These are phyloP conservation scores for Dimargaris xerosporica DNA, from an alignment of 192 early-diverging fungal genomes.

Conservation along the genomic window DNA sequence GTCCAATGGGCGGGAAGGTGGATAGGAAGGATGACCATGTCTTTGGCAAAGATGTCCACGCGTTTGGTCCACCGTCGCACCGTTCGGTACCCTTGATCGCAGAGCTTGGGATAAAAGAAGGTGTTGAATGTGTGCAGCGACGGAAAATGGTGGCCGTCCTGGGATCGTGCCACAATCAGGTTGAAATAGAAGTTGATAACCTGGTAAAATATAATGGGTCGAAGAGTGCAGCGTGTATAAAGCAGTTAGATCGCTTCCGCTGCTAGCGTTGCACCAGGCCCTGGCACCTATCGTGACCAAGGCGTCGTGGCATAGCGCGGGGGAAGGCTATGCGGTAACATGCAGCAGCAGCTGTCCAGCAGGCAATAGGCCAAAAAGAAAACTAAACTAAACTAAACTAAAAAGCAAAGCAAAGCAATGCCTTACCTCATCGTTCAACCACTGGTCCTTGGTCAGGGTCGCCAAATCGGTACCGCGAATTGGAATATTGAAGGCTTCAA, in stretches of 20 bases:
- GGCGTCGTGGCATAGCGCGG: too few species aligned
- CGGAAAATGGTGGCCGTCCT: constrained; percentile 27
- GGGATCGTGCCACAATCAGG: constrained; percentile 52
- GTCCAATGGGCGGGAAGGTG: constrained; percentile 69
- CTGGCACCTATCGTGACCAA: too few species aligned
- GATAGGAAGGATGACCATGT: constrained; percentile 70
- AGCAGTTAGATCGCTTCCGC: too few species aligned
- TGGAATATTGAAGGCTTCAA: constrained; percentile 40
- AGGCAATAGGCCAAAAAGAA: too few species aligned
- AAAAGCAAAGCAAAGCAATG: too few species aligned
- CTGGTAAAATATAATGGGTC: constrained; percentile 11
- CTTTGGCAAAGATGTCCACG: constrained; percentile 46
- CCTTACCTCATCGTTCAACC: constrained; percentile 88
- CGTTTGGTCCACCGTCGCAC: constrained; percentile 75
- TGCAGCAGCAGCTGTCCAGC: too few species aligned
- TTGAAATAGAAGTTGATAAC: constrained; percentile 86
- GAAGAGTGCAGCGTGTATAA: not conserved
- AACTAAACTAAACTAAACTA: too few species aligned
- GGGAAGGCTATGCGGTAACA: too few species aligned
- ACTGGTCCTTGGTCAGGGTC: constrained; percentile 53
- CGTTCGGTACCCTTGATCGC: constrained; percentile 47
- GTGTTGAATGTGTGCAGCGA: constrained; percentile 80
- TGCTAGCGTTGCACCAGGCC: too few species aligned
- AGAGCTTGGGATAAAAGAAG: constrained; percentile 69
- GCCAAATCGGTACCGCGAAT: constrained; percentile 43